Evolutionary conservation across 1,139 yeast genomes (phyloP).

Genomic region (Hansenula lynferdii): DNA sequence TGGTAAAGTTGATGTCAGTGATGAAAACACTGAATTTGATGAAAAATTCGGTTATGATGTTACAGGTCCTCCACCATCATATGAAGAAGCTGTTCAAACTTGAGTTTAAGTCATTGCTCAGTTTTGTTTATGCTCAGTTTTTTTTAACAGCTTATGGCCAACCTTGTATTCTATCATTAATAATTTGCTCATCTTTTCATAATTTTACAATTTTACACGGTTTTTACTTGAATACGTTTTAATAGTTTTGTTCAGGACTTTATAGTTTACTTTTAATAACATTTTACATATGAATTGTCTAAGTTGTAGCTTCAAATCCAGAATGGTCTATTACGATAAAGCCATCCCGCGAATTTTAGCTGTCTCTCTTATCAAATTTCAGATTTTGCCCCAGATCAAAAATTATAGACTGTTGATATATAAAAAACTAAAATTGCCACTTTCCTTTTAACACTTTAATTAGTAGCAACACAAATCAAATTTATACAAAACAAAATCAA

Average conservation of each 20-base stretch:
- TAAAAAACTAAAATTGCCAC: background rate
- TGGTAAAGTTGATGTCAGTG: slow-evolving; percentile 52
- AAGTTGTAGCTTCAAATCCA: too few relatives aligned
- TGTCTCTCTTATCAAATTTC: background rate
- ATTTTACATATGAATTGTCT: too few relatives aligned
- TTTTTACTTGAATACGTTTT: background rate
- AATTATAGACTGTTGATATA: too few relatives aligned
- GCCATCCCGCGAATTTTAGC: background rate
- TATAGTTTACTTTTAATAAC: background rate
- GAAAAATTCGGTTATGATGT: slow-evolving; percentile 50
- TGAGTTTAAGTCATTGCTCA: slow-evolving; percentile 5
- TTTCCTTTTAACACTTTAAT: background rate
- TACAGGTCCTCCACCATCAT: slow-evolving; percentile 60
- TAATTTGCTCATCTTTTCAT: background rate
- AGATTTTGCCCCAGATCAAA: background rate
- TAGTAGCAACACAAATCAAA: too few relatives aligned
- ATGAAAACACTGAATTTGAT: slow-evolving; percentile 50
- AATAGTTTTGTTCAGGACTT: background rate
- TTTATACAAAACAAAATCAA: too few relatives aligned
- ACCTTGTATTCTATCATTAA: background rate
- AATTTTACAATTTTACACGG: background rate
- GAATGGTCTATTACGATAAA: too few relatives aligned
- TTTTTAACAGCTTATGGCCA: too few relatives aligned
- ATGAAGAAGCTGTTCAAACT: slow-evolving; percentile 18
- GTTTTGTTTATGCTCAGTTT: too few relatives aligned